Evolutionary conservation across 306 rosid species (phyloP), one percentile per base, ranked within the genome.

Genomic region (Mimosa bimucronata): DNA sequence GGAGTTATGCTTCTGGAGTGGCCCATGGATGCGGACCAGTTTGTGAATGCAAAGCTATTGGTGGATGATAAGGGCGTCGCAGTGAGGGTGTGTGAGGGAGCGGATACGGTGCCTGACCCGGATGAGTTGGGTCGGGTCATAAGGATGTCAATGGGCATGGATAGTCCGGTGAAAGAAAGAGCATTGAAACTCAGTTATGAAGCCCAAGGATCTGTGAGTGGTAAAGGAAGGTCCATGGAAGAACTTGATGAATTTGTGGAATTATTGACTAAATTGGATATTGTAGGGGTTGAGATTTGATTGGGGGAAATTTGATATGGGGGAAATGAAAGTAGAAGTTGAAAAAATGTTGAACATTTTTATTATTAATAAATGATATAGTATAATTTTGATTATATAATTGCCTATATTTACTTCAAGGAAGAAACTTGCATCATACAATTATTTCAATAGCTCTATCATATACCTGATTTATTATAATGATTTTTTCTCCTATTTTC

Each of bases 1-100:
- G 91, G 90, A 66, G 88, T 74, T 19, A 72, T 74, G 71, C 52
- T 89, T 9, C 15, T 89, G 69, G 91, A 87, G 1, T 89, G 93
- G 93, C 93, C 93, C 3, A 89, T 89, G 93, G 88, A 86, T 45
- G 91, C 91, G 0, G 93, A 87, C 73, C 93, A 89, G 78, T 83
- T 65, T 26, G 78, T 77, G 21, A 88, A 82, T 13, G 88, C 88
- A 0, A 73, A 75, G 83, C 58, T 90, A 14, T 29, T 90, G 72
- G 85, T 78, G 15, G 89, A 87, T 38, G 76, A 81, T 11, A 77
- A 80, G 83, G 86, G 86, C 1, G 81, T 80, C 29, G 91, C 84
- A 0, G 75, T 76, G 58, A 71, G 46, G 4, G 83, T 78, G 42
- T 87, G 91, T 2, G 86, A 87, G 41, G 91, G 91, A 3, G 82